phyloP scores from a whole-genome alignment of 192 early-diverging fungal genomes.

The Thamnidium elegans region DNA sequence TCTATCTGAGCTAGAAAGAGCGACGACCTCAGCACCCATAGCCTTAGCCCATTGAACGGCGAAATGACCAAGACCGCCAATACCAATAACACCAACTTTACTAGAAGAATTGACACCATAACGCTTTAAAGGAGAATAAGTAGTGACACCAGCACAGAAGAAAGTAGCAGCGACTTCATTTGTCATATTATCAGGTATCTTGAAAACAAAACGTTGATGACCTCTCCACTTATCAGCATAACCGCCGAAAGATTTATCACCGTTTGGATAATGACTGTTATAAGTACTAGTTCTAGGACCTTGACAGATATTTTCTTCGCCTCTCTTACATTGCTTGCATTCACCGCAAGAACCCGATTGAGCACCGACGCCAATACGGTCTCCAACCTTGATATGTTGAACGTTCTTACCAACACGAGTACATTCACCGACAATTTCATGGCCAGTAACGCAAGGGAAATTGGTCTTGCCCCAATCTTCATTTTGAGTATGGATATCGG shows the following conservation, averaged over 20 bases:
- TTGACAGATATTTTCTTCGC: slow-evolving; percentile 43
- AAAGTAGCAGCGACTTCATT: slow-evolving; percentile 65
- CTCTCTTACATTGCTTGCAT: slow-evolving; percentile 40
- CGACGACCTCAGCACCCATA: slow-evolving; percentile 50
- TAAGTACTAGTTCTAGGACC: slow-evolving; percentile 48
- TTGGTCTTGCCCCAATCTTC: slow-evolving; percentile 31
- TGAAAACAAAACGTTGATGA: slow-evolving; percentile 59
- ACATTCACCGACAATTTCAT: slow-evolving; percentile 52
- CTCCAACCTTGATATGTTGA: slow-evolving; percentile 40
- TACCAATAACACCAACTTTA: slow-evolving; percentile 60
- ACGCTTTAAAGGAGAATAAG: slow-evolving; percentile 53
- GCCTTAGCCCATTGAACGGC: slow-evolving; percentile 54
- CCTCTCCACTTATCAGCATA: slow-evolving; percentile 54
- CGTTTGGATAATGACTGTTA: slow-evolving; percentile 39
- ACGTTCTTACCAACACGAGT: slow-evolving; percentile 41
- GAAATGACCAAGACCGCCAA: slow-evolving; percentile 68
- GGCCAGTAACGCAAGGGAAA: slow-evolving; percentile 50
- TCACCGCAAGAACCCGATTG: slow-evolving; percentile 57
- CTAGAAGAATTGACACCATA: slow-evolving; percentile 40
- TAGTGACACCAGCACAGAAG: slow-evolving; percentile 70
- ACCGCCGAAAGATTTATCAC: slow-evolving; percentile 47
- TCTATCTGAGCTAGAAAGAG: slow-evolving; percentile 51
- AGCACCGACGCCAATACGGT: slow-evolving; percentile 58
- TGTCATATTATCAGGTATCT: slow-evolving; percentile 52
- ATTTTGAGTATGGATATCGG: slow-evolving; percentile 70